These are phyloP conservation scores for Xylariomycetidae sp. DNA, from an alignment of 2,329 filamentous ascomycete genomes.

Conservation along the genomic window DNA sequence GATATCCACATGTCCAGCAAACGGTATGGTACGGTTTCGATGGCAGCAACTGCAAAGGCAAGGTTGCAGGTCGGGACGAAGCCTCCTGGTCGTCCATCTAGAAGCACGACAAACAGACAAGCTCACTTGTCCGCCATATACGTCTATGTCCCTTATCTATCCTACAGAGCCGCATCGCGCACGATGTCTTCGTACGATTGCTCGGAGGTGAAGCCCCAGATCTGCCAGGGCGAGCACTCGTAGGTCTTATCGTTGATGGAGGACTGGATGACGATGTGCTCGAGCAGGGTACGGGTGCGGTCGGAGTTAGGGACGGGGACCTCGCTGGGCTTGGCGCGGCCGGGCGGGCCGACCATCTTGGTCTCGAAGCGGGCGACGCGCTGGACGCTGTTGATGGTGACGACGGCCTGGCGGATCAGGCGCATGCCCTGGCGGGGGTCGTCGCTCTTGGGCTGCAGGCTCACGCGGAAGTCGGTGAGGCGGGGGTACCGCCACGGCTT, in stretches of 20 bases:
- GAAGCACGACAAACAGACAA: too few species aligned
- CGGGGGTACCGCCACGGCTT: conserved; percentile 35
- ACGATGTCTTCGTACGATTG: conserved; percentile 48
- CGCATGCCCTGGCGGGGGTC: conserved; percentile 25
- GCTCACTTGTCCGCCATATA: too few species aligned
- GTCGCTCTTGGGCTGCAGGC: conserved; percentile 35
- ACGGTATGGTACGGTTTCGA: too few species aligned
- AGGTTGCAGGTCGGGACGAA: too few species aligned
- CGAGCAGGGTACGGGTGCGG: conserved; percentile 48
- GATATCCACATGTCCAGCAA: too few species aligned
- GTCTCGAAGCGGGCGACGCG: conserved; percentile 39
- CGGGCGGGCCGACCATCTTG: too few species aligned
- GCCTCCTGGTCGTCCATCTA: too few species aligned
- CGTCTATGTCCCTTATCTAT: too few species aligned
- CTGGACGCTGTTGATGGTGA: conserved; percentile 53
- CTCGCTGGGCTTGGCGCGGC: conserved; percentile 26
- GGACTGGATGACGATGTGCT: conserved; percentile 59
- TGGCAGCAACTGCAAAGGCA: too few species aligned
- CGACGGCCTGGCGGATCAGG: conserved; percentile 52
- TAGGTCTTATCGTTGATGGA: conserved; percentile 39
- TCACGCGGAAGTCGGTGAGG: conserved; percentile 50
- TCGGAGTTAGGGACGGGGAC: conserved; percentile 39
- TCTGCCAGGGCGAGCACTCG: conserved; percentile 48
- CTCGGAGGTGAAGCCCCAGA: conserved; percentile 58
- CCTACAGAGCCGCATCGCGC: too few species aligned